phyloP scores from a whole-genome alignment of 2,329 filamentous ascomycete genomes.

The Fusarium hainanense region DNA sequence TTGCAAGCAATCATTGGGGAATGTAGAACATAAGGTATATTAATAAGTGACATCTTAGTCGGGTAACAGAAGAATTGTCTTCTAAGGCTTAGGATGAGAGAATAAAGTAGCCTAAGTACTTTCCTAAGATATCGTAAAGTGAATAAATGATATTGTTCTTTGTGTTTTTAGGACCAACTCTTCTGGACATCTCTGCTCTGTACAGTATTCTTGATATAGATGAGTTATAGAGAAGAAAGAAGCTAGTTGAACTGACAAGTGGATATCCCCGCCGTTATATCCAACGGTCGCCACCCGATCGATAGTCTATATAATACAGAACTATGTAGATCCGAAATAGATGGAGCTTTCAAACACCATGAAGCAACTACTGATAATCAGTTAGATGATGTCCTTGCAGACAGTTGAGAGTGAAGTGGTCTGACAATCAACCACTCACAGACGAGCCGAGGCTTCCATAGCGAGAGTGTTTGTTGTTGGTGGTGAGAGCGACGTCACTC shows the following conservation, averaged over 20 bases:
- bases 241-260: not conserved
- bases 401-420: not conserved
- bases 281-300: slow-evolving; percentile 6
- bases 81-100: accelerated
- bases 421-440: not conserved
- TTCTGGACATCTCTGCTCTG: not conserved
- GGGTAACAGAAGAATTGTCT: accelerated
- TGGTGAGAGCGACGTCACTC: slow-evolving; percentile 42
- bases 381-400: too few relatives aligned
- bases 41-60: too few relatives aligned
- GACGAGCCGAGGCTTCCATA: slow-evolving; percentile 10
- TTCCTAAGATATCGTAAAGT: accelerated
- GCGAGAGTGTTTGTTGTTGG: not conserved
- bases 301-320: not conserved
- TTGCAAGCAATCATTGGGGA: too few relatives aligned
- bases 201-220: not conserved
- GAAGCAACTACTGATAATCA: not conserved
- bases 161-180: too few relatives aligned
- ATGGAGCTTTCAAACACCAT: not conserved
- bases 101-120: not conserved
- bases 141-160: too few relatives aligned
- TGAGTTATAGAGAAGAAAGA: not conserved
- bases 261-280: not conserved
- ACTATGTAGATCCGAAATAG: not conserved
- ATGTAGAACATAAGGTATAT: too few relatives aligned